Conservation (phyloP, 129 eudicot species). For the Sambucus nigra region DNA sequence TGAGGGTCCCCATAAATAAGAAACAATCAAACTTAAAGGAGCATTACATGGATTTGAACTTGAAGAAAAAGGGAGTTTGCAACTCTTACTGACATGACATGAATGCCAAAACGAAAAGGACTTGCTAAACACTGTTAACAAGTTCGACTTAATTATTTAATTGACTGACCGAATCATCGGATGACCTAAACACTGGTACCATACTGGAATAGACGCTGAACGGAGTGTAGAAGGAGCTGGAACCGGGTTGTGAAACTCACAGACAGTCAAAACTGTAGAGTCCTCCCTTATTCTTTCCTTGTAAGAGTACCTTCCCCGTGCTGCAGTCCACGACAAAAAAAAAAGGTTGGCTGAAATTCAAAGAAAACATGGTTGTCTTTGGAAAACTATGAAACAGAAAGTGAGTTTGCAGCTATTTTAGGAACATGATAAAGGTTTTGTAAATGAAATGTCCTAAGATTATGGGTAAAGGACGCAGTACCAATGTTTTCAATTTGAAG, state of each 20-base stretch:
- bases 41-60: not conserved
- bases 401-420: not conserved
- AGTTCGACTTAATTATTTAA: not conserved
- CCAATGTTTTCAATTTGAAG: not conserved
- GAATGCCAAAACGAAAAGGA: not conserved
- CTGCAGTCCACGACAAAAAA: not conserved
- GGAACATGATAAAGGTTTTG: slow-evolving; percentile 1
- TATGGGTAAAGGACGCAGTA: not conserved
- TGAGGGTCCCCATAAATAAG: not conserved
- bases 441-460: not conserved
- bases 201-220: not conserved
- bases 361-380: not conserved
- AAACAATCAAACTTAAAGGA: not conserved
- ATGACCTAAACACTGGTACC: not conserved
- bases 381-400: not conserved
- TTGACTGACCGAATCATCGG: not conserved
- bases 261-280: not conserved
- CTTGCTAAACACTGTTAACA: not conserved
- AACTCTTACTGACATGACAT: not conserved
- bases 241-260: not conserved
- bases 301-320: not conserved
- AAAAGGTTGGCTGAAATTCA: not conserved
- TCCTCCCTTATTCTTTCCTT: not conserved
- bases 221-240: not conserved
- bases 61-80: not conserved